Evolutionary conservation across 2,329 filamentous ascomycete species (phyloP), one percentile per base, ranked within the genome.

Genomic region (Colletotrichum paranaense): DNA sequence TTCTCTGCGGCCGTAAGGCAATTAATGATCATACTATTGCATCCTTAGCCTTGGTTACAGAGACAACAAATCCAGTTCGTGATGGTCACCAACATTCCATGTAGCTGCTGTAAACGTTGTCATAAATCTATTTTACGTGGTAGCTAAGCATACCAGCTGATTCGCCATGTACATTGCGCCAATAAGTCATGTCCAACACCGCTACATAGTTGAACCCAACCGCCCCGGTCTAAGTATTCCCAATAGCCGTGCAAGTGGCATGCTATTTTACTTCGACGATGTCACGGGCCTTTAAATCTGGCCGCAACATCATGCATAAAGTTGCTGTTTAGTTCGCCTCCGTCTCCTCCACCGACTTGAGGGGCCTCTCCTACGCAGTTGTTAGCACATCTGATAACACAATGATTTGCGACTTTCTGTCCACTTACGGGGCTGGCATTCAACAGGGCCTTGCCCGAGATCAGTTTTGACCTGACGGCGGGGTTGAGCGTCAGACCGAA

Each of bases 401-500:
- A 32, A 35, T 38, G 6, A 5, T 24, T 19, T 52, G 42, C 16
- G 16, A 67, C 30, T 22, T 52, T 22, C 58, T 24, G 66, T 46
- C 7, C 16, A 52, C 68, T 68, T 52, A 72, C 72, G 55, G 75
- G 62, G 28, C 91, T 86, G 24, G 94, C 92, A 64, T 89, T 93
- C 68, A 98, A 85, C 19, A 98, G 88, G 68, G 91, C 89, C 59
- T 90, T 87, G 6, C 94, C 93, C 53, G 95, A 90, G 67, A 98
- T 93, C 74, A 98, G 85, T 80, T 93, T 94, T 14, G 88, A 82
- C 75, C 84, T 82, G 30, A 93, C 94, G 22, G 90, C 90, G 1
- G 94, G 94, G 82, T 97, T 98, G 70, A 98, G 84, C 72, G 95
- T 95, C 63, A 98, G 87, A 5, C 95, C 95, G 79, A 98, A 98